Evolutionary conservation across 2,329 filamentous ascomycete species (phyloP), one percentile per base, ranked within the genome.

Genomic region (Mollisia scopiformis): DNA sequence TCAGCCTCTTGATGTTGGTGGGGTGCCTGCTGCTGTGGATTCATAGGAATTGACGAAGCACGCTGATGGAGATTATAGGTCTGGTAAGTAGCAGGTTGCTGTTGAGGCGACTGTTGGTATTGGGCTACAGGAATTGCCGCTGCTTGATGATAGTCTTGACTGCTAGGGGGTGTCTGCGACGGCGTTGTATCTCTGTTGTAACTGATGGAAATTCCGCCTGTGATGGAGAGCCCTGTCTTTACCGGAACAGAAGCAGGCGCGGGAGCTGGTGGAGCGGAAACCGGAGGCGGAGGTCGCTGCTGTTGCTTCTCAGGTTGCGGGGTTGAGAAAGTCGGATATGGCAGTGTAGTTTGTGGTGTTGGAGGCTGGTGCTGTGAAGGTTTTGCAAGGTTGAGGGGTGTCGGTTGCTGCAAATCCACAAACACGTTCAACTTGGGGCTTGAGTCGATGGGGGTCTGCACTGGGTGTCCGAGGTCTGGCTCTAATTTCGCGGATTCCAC

Each of bases 101-200:
- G 46, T 6, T 23, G 46, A 30, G 46, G 46, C 16, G 46, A 25
- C 19, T 51, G 49, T 8, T 51, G 49, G 14, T 51, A 13, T 13
- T 47, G 43, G 28, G 23, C 23, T 5, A 11, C 23, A 47, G 23
- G 23, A 27, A 25, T 13, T 11, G 75, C 73, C 2, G 37, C 35
- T 50, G 30, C 27, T 46, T 53, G 43, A 75, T 72, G 59, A 79
- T 77, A 68, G 73, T 75, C 4, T 81, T 75, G 30, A 43, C 8
- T 43, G n/a, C 7, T 14, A 28, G 21, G 4, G 16, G 43, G 13
- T 25, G 27, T 14, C 21, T 30, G 49, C 13, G 49, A 33, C 19
- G 13, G 28, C 3, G 19, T 7, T 31, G 27, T 33, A 10, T 30
- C 28, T 51, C 28, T 51, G 13, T 51, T 51, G 28, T 51, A 51